These are phyloP conservation scores for Colletotrichum sp. DNA, from an alignment of 2,329 filamentous ascomycete genomes.

Conservation along the genomic window DNA sequence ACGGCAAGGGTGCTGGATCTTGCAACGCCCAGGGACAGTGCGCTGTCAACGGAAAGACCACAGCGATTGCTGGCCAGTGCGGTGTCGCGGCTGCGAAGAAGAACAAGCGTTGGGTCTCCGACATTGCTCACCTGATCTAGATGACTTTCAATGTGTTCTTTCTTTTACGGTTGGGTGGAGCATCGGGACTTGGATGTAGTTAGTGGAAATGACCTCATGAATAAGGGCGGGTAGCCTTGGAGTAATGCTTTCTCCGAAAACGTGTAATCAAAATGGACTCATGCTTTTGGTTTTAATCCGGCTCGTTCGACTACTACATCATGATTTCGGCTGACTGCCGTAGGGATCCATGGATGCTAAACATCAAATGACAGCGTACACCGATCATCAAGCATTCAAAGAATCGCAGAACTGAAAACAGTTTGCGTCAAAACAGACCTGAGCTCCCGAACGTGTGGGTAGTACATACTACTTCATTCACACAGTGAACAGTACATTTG, in stretches of 20 bases:
- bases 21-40: constrained; percentile 9
- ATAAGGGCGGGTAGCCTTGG: neutral
- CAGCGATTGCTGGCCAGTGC: constrained; percentile 12
- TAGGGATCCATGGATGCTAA: neutral
- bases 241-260: neutral
- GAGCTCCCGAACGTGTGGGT: neutral
- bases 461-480: neutral
- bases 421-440: neutral
- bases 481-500: neutral
- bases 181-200: neutral
- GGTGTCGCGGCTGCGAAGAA: constrained; percentile 6
- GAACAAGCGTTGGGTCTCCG: neutral
- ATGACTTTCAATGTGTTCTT: neutral
- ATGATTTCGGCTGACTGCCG: neutral
- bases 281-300: neutral
- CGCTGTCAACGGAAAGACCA: constrained; percentile 14
- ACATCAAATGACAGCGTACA: neutral
- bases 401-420: fast-evolving
- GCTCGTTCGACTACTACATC: neutral
- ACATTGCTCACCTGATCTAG: neutral
- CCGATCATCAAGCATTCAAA: fast-evolving
- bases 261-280: neutral
- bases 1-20: constrained; percentile 13
- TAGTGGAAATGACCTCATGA: neutral
- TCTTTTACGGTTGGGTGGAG: neutral